Evolutionary conservation across 257 asterid genomes (phyloP), one percentile per base, ranked within the genome.

Genomic region (Nicotiana tabacum): DNA sequence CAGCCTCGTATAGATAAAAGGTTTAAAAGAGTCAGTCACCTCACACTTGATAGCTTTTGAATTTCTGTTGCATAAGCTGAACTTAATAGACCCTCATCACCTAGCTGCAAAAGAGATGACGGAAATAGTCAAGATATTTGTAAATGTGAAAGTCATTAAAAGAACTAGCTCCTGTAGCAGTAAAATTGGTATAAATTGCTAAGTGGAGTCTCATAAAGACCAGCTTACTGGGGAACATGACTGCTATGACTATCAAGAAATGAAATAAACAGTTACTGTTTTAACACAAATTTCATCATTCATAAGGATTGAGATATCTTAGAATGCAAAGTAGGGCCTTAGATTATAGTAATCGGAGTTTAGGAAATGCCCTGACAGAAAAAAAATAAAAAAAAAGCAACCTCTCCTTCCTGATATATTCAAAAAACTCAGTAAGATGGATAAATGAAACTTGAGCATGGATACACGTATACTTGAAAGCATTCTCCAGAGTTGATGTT

Each of bases 31-130:
- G 74, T 39, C 81, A 66, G 79, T 81, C 89, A 94, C 99, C 98
- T 93, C 84, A 90, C 92, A 57, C 86, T 87, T 80, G 96, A 91
- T 83, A 93, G 89, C 88, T 88, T 93, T 86, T 90, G 88, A 93
- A 91, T 92, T 89, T 94, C 97, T 65, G 91, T 89, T 69, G 93
- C 96, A 81, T 87, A 96, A 81, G 95, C 95, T 78, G 69, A 67
- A 86, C 91, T 94, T 82, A 96, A 84, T 85, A 77, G 78, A 83
- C 97, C 99, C 87, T 96, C 99, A 87, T 92, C 97, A 60, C 98
- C 99, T 30, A 91, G 97, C 99, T 96, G 92, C 90, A 90, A 76
- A 69, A 85, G 35, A 61, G 60, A 85, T 77, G 81, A 84, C 81
- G 65, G 69, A 80, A 61, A 82, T 77, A 72, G 43, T 77, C 33